Base-by-base conservation (phyloP, 345 rosid genomes). In the Rhizophora mangle region DNA sequence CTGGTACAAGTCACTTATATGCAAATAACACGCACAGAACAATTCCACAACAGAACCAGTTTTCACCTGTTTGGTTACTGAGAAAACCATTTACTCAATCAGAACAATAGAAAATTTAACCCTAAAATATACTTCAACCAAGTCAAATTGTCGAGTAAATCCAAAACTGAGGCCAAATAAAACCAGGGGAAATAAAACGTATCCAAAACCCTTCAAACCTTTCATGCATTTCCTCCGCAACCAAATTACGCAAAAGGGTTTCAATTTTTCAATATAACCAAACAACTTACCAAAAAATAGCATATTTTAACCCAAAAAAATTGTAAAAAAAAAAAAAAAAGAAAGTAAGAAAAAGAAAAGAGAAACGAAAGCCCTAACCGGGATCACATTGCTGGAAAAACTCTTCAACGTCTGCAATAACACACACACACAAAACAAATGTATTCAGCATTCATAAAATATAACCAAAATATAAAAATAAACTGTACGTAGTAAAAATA, bases 381-480 rank as follows among this genome's bases (percentile, higher is more conserved):
- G 76, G 76, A 72, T 72, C 76, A n/a, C 76, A 72, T 64, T 65
- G 76, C 60, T 72, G 76, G 70, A 15, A 65, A 29, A 72, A 72
- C 21, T 72, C 76, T 58, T 72, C 76, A 59, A 72, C 76, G 31
- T 72, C 76, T 72, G 76, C 70, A 72, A 60, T 7, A 8, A 71
- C 43, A n/a, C 21, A 26, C 51, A 54, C 8, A 62, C 34, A 31
- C 34, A 24, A 2, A 4, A 32, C 11, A n/a, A 53, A 11, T 20
- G 6, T 2, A 18, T 21, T 31, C 3, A 46, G 18, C 49, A 46
- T 21, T 29, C n/a, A 47, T 24, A 27, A 46, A 15, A 64, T 6
- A 6, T 18, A 5, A 22, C 21, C 49, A 43, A 43, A 2, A 62
- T 4, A 20, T 1, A 6, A 13, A n/a, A 62, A 60, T 0, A 61